Conservation (phyloP, 768 basidiomycete species). For the Coprinellus micaceus region DNA sequence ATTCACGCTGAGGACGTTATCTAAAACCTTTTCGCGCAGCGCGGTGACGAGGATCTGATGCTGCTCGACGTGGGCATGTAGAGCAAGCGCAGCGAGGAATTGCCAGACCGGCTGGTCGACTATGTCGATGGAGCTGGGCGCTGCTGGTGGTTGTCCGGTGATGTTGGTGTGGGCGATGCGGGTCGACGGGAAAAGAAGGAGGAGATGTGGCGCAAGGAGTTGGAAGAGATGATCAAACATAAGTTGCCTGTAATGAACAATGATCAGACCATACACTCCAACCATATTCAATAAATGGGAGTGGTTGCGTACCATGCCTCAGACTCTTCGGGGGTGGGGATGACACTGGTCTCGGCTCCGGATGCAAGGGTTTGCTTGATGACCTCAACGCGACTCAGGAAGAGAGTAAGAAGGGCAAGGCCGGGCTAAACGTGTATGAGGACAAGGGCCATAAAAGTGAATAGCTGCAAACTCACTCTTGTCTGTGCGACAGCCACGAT, state of each 20-base stretch:
- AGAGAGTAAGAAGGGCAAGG: constrained; percentile 82
- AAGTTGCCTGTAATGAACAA: constrained; percentile 56
- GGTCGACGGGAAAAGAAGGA: constrained; percentile 86
- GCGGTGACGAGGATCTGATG: constrained; percentile 83
- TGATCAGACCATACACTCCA: constrained; percentile 11
- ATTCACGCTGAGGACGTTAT: constrained; percentile 78
- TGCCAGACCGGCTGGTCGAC: constrained; percentile 94
- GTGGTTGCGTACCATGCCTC: constrained; percentile 56
- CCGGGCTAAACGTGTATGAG: constrained; percentile 62
- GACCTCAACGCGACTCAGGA: constrained; percentile 89
- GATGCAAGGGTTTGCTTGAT: constrained; percentile 70
- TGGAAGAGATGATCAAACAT: constrained; percentile 88
- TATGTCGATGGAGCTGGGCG: constrained; percentile 48
- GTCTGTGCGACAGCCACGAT: constrained; percentile 71
- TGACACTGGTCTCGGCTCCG: constrained; percentile 50
- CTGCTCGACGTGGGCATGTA: constrained; percentile 81
- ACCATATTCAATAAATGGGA: too few relatives aligned
- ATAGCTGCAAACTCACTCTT: constrained; percentile 49
- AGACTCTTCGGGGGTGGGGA: constrained; percentile 68
- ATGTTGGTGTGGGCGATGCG: constrained; percentile 46
- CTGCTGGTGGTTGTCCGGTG: constrained; percentile 28
- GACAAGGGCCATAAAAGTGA: neutral
- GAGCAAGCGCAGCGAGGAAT: constrained; percentile 84
- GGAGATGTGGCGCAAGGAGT: constrained; percentile 70
- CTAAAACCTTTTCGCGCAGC: constrained; percentile 89